These are phyloP conservation scores for Hanseniaspora vineae DNA, from an alignment of 805 yeast genomes.

Conservation along the genomic window DNA sequence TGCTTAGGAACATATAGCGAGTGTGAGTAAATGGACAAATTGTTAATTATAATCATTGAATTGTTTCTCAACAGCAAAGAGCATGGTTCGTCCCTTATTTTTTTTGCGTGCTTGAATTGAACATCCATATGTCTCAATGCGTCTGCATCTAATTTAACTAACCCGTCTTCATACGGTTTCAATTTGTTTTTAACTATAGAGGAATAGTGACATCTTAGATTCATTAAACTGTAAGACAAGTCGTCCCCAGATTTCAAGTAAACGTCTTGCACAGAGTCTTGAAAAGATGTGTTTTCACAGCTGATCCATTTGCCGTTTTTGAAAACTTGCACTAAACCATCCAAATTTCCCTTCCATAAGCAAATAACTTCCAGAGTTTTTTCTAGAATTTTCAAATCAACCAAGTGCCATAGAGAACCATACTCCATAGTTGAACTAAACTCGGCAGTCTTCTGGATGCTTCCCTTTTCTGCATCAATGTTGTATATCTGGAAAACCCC, in stretches of 20 bases:
- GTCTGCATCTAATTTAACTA: neutral
- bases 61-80: slow-evolving; percentile 30
- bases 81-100: slow-evolving; percentile 46
- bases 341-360: neutral
- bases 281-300: neutral
- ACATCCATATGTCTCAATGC: neutral
- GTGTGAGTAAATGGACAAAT: slow-evolving; percentile 24
- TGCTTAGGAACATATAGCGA: slow-evolving; percentile 23
- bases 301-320: neutral
- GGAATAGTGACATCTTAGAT: slow-evolving; percentile 9
- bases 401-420: slow-evolving; percentile 20
- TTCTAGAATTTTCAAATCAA: slow-evolving; percentile 14
- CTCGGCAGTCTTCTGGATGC: slow-evolving; percentile 6
- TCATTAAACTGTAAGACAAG: slow-evolving; percentile 10
- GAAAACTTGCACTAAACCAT: neutral
- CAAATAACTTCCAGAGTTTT: neutral
- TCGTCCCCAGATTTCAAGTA: neutral
- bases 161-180: slow-evolving; percentile 12
- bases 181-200: slow-evolving; percentile 11
- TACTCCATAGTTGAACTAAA: slow-evolving; percentile 18
- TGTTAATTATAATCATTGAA: slow-evolving; percentile 18
- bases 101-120: slow-evolving; percentile 60
- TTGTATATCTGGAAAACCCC: slow-evolving; percentile 32
- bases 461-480: slow-evolving; percentile 10
- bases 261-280: neutral